Percentiles rank a stretch among this genome's conserved stretches.
Conservation (phyloP, 2,329 filamentous ascomycete species). For the Ambrosiella cleistominuta region DNA sequence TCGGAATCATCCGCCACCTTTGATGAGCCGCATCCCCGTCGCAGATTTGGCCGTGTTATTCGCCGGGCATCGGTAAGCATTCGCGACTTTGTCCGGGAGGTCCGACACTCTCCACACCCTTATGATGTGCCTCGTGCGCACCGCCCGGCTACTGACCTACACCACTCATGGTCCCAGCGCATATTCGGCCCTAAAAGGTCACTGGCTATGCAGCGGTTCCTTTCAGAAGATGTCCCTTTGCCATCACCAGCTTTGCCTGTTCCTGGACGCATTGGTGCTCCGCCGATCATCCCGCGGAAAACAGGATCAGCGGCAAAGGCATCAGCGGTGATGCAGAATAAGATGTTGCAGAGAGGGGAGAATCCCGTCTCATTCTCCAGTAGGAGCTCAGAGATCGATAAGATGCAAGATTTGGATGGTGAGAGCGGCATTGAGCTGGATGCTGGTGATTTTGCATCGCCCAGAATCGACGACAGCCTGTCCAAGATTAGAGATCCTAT, state of each 20-base stretch:
- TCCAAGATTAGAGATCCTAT: too few relatives aligned
- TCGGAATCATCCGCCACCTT: background rate
- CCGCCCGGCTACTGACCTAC: background rate
- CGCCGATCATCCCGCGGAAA: slow-evolving; percentile 42
- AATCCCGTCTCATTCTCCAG: background rate
- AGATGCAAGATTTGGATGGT: background rate
- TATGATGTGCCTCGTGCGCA: background rate
- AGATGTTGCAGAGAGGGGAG: slow-evolving; percentile 19
- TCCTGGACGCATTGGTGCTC: slow-evolving; percentile 33
- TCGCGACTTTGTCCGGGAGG: background rate
- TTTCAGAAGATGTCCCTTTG: slow-evolving; percentile 11
- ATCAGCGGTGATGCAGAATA: slow-evolving; percentile 41
- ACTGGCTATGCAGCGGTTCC: too few relatives aligned
- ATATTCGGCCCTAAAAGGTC: too few relatives aligned
- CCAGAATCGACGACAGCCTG: too few relatives aligned
- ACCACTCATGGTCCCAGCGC: background rate
- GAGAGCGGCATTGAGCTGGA: slow-evolving; percentile 4
- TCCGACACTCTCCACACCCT: too few relatives aligned
- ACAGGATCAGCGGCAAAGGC: slow-evolving; percentile 45
- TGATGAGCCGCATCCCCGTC: background rate
- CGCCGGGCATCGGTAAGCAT: background rate
- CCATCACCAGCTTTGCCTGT: slow-evolving; percentile 19
- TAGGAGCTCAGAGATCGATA: background rate
- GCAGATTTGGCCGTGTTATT: background rate
- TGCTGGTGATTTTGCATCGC: slow-evolving; percentile 21